Percentiles rank a stretch among this genome's conserved stretches.
Conservation (phyloP, 805 yeast genomes). For the Sugiyamaella chiloensis region DNA sequence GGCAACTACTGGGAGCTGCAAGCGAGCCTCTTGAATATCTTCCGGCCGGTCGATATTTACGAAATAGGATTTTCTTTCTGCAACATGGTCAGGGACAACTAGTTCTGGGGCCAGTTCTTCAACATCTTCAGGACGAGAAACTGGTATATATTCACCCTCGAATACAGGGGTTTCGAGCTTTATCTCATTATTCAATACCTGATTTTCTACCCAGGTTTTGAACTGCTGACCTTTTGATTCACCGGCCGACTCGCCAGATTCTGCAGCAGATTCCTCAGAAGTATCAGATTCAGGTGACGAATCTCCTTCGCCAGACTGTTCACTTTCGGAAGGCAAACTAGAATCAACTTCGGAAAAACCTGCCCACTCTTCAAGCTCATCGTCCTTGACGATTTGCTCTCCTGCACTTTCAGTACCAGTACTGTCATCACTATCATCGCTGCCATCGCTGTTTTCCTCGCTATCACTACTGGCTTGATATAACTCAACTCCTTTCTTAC, state of each 20-base stretch:
- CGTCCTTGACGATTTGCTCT: conserved; percentile 19
- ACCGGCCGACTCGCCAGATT: conserved; percentile 24
- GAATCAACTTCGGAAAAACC: conserved; percentile 11
- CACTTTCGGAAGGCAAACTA: conserved; percentile 9
- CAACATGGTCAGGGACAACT: conserved; percentile 52
- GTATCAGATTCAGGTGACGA: conserved; percentile 25
- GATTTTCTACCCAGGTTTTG: conserved; percentile 84
- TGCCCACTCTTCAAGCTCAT: conserved; percentile 20
- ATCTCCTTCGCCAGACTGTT: conserved; percentile 15
- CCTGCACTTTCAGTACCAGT: conserved; percentile 13
- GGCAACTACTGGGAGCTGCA: conserved; percentile 79
- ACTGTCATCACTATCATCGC: conserved; percentile 24
- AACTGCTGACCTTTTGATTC: conserved; percentile 56
- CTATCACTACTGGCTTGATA: conserved; percentile 26
- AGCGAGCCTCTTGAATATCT: conserved; percentile 63
- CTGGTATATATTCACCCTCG: conserved; percentile 49
- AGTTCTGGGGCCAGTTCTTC: conserved; percentile 66
- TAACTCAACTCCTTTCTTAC: conserved; percentile 31
- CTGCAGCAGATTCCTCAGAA: conserved; percentile 42
- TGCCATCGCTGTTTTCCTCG: conserved; percentile 28
- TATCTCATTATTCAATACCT: conserved; percentile 45
- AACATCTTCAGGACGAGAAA: conserved; percentile 65
- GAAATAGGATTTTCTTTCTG: conserved; percentile 58
- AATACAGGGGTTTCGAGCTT: conserved; percentile 51
- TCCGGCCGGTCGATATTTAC: conserved; percentile 65